A percentile compares a stretch with the other conserved stretches of the same genome.
Conservation (phyloP, 257 asterid genomes). For the Fraxinus cuspidata region DNA sequence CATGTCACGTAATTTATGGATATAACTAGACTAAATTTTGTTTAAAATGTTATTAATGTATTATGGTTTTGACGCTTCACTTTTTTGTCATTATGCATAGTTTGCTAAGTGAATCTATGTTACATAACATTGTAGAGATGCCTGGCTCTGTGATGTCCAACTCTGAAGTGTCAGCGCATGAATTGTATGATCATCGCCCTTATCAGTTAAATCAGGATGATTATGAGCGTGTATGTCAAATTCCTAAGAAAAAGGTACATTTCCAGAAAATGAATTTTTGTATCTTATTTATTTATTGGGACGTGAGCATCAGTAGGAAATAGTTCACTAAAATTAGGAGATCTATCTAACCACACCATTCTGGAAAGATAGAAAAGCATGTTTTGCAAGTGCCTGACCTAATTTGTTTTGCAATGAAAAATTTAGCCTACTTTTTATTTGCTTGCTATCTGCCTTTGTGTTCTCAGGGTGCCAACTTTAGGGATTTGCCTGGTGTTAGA, state of each 20-base stretch:
- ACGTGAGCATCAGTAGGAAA: no score
- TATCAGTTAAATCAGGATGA: constrained; percentile 62
- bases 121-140: constrained; percentile 46
- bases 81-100: not conserved
- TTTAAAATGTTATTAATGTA: not conserved
- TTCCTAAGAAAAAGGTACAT: constrained; percentile 71
- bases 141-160: constrained; percentile 44
- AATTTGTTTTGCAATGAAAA: not conserved
- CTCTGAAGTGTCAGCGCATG: constrained; percentile 21
- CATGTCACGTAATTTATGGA: no score
- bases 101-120: not conserved
- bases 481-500: constrained; percentile 65
- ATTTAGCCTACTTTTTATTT: not conserved
- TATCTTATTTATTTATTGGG: no score
- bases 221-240: constrained; percentile 56
- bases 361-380: not conserved
- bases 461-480: constrained; percentile 79
- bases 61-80: not conserved
- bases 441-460: not conserved
- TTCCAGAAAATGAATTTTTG: not conserved
- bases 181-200: constrained; percentile 72
- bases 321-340: no score
- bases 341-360: not conserved
- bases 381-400: not conserved
- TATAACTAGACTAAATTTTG: no score